Conservation (phyloP, 257 asterid genomes). For the Osmanthus fragrans region DNA sequence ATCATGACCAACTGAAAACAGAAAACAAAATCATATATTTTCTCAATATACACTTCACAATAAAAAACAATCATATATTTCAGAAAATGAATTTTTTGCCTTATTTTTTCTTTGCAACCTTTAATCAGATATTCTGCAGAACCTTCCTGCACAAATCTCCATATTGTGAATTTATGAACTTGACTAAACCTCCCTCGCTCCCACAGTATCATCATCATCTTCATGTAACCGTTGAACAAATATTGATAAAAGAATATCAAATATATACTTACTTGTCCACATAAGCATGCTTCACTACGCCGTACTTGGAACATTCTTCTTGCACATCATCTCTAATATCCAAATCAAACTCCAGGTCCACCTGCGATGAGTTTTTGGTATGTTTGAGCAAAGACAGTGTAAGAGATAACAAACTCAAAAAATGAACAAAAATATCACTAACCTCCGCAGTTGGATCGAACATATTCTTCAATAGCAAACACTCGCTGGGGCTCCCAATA, state of each 20-base stretch:
- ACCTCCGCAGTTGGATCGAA: slow-evolving; percentile 96
- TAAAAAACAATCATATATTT: not conserved
- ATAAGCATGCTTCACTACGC: slow-evolving; percentile 75
- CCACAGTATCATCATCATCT: not conserved
- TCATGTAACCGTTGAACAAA: not conserved
- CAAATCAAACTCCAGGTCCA: slow-evolving; percentile 87
- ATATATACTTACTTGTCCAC: slow-evolving; percentile 79
- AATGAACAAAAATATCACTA: slow-evolving; percentile 11
- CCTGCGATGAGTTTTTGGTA: slow-evolving; percentile 33
- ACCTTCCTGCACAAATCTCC: not conserved
- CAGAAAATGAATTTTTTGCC: not conserved
- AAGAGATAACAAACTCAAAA: not conserved
- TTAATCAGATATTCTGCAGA: not conserved
- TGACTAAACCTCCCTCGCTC: not conserved
- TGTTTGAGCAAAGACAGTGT: not conserved
- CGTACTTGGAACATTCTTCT: slow-evolving; percentile 95
- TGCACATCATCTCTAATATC: slow-evolving; percentile 88
- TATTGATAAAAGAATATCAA: not conserved
- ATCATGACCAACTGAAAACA: not conserved
- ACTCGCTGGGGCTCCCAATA: slow-evolving; percentile 91
- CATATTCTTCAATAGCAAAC: slow-evolving; percentile 93
- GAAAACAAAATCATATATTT: too few species aligned
- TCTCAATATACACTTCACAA: too few species aligned
- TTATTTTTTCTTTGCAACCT: not conserved
- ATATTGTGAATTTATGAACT: not conserved